These are phyloP conservation scores for Globisporangium sylvaticum DNA, from an alignment of 352 stramenopile species.

Conservation along the genomic window DNA sequence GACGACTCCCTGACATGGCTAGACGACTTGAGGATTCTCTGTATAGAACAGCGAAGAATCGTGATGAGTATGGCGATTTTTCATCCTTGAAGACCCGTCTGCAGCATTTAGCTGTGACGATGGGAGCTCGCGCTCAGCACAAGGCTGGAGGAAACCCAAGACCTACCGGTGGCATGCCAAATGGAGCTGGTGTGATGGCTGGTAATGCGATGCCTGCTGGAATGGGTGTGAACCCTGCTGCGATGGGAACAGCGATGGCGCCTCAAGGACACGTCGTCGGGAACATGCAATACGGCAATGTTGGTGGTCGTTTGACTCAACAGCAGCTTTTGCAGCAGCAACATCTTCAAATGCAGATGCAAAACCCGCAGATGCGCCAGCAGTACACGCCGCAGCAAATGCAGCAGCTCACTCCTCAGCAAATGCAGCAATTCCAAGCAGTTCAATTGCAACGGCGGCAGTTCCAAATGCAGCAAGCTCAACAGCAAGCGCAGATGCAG, in stretches of 20 bases:
- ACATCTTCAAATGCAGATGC: slow-evolving; percentile 68
- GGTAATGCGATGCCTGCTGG: slow-evolving; percentile 22
- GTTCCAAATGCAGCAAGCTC: slow-evolving; percentile 45
- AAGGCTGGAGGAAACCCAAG: slow-evolving; percentile 56
- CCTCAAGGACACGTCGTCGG: slow-evolving; percentile 57
- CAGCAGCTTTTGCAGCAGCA: slow-evolving; percentile 78
- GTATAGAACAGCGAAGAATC: slow-evolving; percentile 90
- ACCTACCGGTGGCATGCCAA: slow-evolving; percentile 25
- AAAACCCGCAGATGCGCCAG: slow-evolving; percentile 80
- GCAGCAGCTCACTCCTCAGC: slow-evolving; percentile 54
- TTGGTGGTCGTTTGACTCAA: slow-evolving; percentile 70
- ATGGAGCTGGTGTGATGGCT: slow-evolving; percentile 43
- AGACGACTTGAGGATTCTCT: slow-evolving; percentile 96
- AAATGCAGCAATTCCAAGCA: slow-evolving; percentile 24
- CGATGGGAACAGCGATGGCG: slow-evolving; percentile 41
- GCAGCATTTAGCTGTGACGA: slow-evolving; percentile 93
- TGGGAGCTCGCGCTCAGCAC: slow-evolving; percentile 79
- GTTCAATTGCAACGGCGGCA: slow-evolving; percentile 40
- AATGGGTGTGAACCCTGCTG: slow-evolving; percentile 48
- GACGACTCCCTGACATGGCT: slow-evolving; percentile 97
- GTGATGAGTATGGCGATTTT: slow-evolving; percentile 96
- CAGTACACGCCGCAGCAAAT: slow-evolving; percentile 79
- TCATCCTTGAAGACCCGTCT: slow-evolving; percentile 94
- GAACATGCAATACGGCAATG: slow-evolving; percentile 64
- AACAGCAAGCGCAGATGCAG: slow-evolving; percentile 69